Conservation (phyloP, 495 filamentous ascomycete species). For the Penicillium arizonense region DNA sequence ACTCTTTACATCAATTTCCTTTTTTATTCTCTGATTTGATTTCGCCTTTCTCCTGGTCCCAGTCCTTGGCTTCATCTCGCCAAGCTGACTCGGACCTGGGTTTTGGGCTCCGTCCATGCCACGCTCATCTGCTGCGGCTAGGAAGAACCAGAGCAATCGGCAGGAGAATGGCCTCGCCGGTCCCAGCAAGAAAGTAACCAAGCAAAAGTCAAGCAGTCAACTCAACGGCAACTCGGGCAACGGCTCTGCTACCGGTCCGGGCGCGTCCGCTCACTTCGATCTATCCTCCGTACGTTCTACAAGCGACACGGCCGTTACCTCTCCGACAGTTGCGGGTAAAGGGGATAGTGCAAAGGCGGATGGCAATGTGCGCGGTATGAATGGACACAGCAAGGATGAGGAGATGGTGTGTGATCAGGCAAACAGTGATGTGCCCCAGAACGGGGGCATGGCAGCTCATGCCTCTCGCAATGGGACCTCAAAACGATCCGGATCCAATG, state of each 20-base stretch:
- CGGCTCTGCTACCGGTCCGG: conserved; percentile 41
- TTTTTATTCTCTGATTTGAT: conserved; percentile 6
- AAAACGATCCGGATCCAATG: conserved; percentile 61
- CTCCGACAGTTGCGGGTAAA: conserved; percentile 38
- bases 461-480: conserved; percentile 42
- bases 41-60: conserved; percentile 38
- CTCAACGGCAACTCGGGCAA: conserved; percentile 56
- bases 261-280: conserved; percentile 45
- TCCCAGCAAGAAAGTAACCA: conserved; percentile 76
- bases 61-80: conserved; percentile 52
- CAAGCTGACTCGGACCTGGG: conserved; percentile 55
- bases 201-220: conserved; percentile 63
- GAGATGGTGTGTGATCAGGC: conserved; percentile 41
- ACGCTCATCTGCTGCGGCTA: conserved; percentile 67
- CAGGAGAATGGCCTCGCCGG: conserved; percentile 86
- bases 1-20: background rate
- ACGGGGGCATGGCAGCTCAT: conserved; percentile 31
- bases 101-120: conserved; percentile 61
- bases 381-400: conserved; percentile 40
- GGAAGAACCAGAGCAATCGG: conserved; percentile 64
- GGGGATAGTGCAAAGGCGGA: conserved; percentile 35
- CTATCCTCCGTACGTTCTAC: conserved; percentile 40
- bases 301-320: conserved; percentile 36
- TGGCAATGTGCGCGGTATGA: conserved; percentile 35
- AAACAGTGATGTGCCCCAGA: conserved; percentile 35